A percentile compares a stretch with the other conserved stretches of the same genome.
phyloP scores from a whole-genome alignment of 257 asterid species.

The Leptodermis oblonga region DNA sequence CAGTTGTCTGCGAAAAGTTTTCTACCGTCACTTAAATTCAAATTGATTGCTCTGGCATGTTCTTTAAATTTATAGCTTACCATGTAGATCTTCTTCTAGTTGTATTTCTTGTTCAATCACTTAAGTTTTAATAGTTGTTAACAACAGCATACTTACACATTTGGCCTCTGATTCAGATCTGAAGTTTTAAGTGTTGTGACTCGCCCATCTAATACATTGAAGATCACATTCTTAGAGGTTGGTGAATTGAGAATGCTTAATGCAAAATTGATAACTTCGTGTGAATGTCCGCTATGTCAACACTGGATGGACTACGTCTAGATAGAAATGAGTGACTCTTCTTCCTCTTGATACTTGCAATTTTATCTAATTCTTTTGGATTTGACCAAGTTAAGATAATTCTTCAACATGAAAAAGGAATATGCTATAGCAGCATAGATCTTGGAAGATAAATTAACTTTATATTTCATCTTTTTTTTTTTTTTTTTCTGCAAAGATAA shows the following conservation, averaged over 20 bases:
- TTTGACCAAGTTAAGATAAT: background rate
- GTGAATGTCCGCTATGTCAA: background rate
- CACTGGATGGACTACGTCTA: slow-evolving; percentile 2
- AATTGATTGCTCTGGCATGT: background rate
- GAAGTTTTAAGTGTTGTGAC: slow-evolving; percentile 81
- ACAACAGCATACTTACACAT: slow-evolving; percentile 20
- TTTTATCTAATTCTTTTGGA: background rate
- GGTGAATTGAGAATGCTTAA: slow-evolving; percentile 20
- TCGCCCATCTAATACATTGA: slow-evolving; percentile 78
- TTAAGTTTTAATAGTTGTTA: background rate
- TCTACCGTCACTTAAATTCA: background rate
- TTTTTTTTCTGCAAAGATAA: background rate
- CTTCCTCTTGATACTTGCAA: background rate
- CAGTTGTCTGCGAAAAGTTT: too few species aligned
- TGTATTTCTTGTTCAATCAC: background rate
- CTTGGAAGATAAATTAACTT: background rate
- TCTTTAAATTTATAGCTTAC: background rate
- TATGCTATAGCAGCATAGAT: background rate
- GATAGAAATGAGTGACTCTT: background rate
- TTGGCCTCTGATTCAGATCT: slow-evolving; percentile 53
- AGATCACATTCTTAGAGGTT: slow-evolving; percentile 97
- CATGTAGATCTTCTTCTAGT: background rate
- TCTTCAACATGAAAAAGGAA: background rate
- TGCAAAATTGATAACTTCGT: background rate
- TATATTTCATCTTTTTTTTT: slow-evolving; percentile 1